Conservation (phyloP, 1,139 yeast genomes). For the Wickerhamiella infanticola region DNA sequence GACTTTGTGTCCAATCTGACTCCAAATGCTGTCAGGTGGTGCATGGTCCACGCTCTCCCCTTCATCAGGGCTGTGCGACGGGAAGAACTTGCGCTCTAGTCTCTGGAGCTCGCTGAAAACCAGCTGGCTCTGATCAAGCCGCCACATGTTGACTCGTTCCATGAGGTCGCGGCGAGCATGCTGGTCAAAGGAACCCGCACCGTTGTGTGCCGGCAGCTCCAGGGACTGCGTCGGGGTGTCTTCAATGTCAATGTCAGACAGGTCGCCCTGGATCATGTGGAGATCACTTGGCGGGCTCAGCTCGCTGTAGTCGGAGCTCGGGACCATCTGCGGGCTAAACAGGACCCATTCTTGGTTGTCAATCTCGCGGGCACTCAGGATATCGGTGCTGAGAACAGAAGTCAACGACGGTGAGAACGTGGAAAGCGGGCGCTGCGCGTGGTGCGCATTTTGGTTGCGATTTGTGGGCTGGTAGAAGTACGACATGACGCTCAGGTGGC, state of each 20-base stretch:
- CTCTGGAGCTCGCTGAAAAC: slow-evolving; percentile 20
- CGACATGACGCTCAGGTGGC: neutral
- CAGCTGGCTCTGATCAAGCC: slow-evolving; percentile 25
- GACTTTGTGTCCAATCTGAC: slow-evolving; percentile 5
- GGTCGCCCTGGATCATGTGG: neutral
- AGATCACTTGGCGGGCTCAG: neutral
- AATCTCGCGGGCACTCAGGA: neutral
- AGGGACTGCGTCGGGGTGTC: slow-evolving; percentile 8
- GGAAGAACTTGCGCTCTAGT: slow-evolving; percentile 15
- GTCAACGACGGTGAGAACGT: slow-evolving; percentile 2
- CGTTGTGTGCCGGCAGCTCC: slow-evolving; percentile 25
- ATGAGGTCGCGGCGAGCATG: slow-evolving; percentile 15
- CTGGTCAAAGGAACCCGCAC: slow-evolving; percentile 21
- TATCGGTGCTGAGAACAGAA: slow-evolving; percentile 5
- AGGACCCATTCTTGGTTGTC: slow-evolving; percentile 13
- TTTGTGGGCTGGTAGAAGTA: neutral
- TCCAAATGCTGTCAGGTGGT: neutral
- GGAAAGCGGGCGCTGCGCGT: neutral
- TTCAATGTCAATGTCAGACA: neutral
- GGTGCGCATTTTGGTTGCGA: neutral
- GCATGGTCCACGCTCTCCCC: neutral
- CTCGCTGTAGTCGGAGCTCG: neutral
- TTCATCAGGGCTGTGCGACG: slow-evolving; percentile 4
- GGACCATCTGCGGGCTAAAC: slow-evolving; percentile 11
- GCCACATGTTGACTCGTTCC: slow-evolving; percentile 27